Conservation (phyloP, 495 filamentous ascomycete species). For the Jackrogersella minutella region DNA sequence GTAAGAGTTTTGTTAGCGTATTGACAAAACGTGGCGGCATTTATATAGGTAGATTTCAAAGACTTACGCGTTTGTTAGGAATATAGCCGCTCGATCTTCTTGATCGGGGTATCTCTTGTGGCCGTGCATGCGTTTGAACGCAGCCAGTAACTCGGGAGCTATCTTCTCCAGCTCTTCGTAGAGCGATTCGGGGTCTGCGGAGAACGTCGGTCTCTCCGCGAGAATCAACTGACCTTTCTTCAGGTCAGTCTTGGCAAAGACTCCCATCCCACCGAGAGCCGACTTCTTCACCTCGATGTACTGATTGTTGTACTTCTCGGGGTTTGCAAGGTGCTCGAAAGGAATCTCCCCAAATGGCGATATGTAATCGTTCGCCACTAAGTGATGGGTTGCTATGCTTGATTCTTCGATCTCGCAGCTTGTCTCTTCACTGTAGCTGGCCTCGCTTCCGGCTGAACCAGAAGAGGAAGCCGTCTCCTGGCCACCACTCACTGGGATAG, state of each 20-base stretch:
- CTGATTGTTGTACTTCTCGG: conserved; percentile 25
- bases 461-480: neutral
- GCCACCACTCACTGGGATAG: neutral
- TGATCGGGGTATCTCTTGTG: conserved; percentile 21
- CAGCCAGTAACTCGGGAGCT: conserved; percentile 3
- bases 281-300: conserved; percentile 41
- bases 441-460: neutral
- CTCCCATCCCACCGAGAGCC: conserved; percentile 40
- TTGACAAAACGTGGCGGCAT: too few species aligned
- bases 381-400: neutral
- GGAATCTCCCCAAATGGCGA: conserved; percentile 21
- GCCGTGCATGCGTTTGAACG: conserved; percentile 15
- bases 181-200: conserved; percentile 18
- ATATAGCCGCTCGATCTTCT: conserved; percentile 20
- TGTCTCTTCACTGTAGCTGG: neutral
- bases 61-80: conserved; percentile 44
- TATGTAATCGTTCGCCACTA: neutral
- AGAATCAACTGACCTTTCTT: conserved; percentile 38
- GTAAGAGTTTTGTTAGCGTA: conserved; percentile 14
- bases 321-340: neutral
- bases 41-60: too few species aligned
- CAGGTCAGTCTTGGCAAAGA: conserved; percentile 43
- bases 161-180: conserved; percentile 30
- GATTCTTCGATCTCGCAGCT: neutral
- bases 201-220: conserved; percentile 38